Conservation (phyloP, 2,329 filamentous ascomycete genomes). For the Pyrenochaeta sp. region DNA sequence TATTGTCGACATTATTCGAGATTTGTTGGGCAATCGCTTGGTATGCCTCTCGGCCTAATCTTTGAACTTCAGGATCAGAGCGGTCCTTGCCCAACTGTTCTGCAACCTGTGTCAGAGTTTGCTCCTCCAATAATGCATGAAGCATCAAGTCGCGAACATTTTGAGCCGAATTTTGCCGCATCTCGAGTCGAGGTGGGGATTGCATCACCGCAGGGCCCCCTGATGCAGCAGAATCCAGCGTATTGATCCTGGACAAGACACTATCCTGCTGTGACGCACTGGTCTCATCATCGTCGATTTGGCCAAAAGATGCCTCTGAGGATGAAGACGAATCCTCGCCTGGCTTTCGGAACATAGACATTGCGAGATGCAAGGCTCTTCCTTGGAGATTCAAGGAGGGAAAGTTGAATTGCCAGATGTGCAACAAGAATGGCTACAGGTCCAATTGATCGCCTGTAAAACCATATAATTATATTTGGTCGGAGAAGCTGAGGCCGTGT, state of each 20-base stretch:
- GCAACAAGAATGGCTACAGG: background rate
- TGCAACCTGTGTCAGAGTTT: conserved; percentile 51
- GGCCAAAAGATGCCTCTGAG: conserved; percentile 31
- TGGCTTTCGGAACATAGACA: conserved; percentile 47
- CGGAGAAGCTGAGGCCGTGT: conserved; percentile 4
- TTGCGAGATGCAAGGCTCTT: conserved; percentile 11
- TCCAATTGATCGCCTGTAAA: conserved; percentile 1
- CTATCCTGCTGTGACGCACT: conserved; percentile 21
- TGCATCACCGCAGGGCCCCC: conserved; percentile 15
- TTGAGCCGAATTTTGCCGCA: conserved; percentile 32
- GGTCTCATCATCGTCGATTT: conserved; percentile 30
- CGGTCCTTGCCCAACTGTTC: conserved; percentile 43
- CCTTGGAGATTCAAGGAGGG: conserved; percentile 1
- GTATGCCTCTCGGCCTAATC: conserved; percentile 51
- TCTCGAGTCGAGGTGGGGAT: conserved; percentile 17
- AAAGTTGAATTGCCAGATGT: conserved; percentile 1
- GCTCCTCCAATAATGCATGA: conserved; percentile 57
- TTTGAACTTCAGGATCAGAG: conserved; percentile 48
- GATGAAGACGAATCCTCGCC: conserved; percentile 44
- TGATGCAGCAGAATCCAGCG: conserved; percentile 33
- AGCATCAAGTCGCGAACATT: conserved; percentile 51
- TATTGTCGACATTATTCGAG: conserved; percentile 47
- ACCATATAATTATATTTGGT: conserved; percentile 3
- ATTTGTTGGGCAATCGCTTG: conserved; percentile 48
- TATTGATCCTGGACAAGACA: conserved; percentile 39